Conservation (phyloP, 192 early-diverging fungal genomes). For the Coemansia sp. region DNA sequence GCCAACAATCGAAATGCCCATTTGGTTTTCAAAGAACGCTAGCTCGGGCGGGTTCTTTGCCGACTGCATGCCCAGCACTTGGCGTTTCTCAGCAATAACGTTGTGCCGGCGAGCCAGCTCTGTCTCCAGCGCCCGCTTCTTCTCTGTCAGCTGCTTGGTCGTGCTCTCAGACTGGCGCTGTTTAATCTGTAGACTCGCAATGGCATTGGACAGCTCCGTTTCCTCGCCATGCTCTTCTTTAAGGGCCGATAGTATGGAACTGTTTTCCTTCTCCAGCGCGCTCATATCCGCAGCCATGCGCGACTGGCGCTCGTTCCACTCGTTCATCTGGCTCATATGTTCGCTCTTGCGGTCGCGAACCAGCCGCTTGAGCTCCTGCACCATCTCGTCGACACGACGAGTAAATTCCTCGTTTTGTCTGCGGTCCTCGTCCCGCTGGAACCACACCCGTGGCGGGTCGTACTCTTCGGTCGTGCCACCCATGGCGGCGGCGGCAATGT, state of each 20-base stretch:
- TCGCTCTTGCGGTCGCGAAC: conserved; percentile 36
- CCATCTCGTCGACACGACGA: conserved; percentile 45
- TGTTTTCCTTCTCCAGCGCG: conserved; percentile 39
- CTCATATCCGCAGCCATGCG: conserved; percentile 44
- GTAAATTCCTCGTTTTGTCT: conserved; percentile 45
- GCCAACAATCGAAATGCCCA: conserved; percentile 54
- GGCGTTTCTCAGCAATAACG: conserved; percentile 53
- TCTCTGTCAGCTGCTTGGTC: conserved; percentile 30
- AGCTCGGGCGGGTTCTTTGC: conserved; percentile 60
- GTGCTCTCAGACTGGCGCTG: conserved; percentile 44
- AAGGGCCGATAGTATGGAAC: conserved; percentile 41
- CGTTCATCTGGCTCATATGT: conserved; percentile 22
- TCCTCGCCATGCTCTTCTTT: conserved; percentile 56
- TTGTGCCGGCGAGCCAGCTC: conserved; percentile 57
- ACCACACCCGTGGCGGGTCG: conserved; percentile 52
- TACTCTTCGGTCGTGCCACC: conserved; percentile 39
- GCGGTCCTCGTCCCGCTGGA: conserved; percentile 50
- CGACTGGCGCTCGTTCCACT: conserved; percentile 27
- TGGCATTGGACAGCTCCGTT: conserved; percentile 38
- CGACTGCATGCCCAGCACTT: conserved; percentile 52
- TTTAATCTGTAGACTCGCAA: conserved; percentile 48
- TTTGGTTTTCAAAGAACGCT: conserved; percentile 54
- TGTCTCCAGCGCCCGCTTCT: conserved; percentile 38
- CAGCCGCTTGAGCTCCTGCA: conserved; percentile 45
- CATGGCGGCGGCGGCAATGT: conserved; percentile 22